phyloP scores from a whole-genome alignment of 371 early-diverging fungal genomes.

The Fennellomyces sp. region DNA sequence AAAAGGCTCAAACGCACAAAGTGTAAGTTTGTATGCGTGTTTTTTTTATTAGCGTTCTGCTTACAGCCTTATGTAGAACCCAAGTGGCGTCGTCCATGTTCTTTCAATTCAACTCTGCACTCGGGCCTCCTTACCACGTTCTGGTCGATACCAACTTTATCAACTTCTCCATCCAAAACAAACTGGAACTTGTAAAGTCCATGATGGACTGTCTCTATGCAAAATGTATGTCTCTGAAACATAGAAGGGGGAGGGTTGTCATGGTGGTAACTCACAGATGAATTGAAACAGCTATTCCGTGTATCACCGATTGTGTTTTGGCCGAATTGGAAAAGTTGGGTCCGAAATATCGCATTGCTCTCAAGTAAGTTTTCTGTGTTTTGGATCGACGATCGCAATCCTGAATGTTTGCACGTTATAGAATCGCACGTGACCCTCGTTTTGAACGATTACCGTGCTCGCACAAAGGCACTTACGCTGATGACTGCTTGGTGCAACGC shows the following conservation, averaged over 20 bases:
- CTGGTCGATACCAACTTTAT: conserved; percentile 99
- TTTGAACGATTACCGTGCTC: conserved; percentile 97
- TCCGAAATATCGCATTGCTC: conserved; percentile 94
- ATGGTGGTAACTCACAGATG: not conserved
- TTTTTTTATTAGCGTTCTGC: not conserved
- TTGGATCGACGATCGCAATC: not conserved
- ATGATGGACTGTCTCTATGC: conserved; percentile 99
- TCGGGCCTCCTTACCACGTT: conserved; percentile 99
- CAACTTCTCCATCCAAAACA: conserved; percentile 99
- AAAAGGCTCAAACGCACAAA: conserved; percentile 76
- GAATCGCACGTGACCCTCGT: conserved; percentile 94
- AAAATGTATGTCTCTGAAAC: conserved; percentile 64
- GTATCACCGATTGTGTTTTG: conserved; percentile 99
- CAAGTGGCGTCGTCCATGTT: conserved; percentile 96
- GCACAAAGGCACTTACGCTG: conserved; percentile 99
- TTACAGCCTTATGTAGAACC: conserved; percentile 50
- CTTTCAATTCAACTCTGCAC: conserved; percentile 95
- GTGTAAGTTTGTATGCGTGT: conserved; percentile 64
- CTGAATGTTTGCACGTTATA: conserved; percentile 17
- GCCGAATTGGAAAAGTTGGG: conserved; percentile 99
- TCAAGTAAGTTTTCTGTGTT: conserved; percentile 69
- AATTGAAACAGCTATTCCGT: conserved; percentile 71
- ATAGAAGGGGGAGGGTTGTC: not conserved
- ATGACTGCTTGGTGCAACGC: conserved; percentile 98
- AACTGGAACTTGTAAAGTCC: conserved; percentile 94